A percentile compares a stretch with the other conserved stretches of the same genome.
phyloP scores from a whole-genome alignment of 164 flowering plant genomes.

The Stephania yunnanensis region DNA sequence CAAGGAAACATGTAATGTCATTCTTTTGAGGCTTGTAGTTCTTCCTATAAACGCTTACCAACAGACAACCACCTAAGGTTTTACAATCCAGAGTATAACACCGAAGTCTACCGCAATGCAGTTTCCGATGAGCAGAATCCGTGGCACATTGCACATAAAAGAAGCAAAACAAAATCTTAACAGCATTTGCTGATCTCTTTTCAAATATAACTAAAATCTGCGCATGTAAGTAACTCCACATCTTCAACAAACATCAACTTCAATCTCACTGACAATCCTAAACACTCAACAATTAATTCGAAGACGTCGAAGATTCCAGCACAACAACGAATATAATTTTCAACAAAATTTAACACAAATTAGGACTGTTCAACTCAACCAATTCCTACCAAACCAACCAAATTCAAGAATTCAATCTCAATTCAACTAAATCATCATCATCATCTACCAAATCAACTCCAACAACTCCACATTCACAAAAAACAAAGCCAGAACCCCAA shows the following conservation, averaged over 20 bases:
- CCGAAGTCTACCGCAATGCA: neutral
- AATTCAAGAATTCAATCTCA: neutral
- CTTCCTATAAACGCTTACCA: neutral
- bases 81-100: neutral
- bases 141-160: neutral
- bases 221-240: neutral
- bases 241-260: neutral
- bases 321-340: neutral
- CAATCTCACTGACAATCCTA: neutral
- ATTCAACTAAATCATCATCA: neutral
- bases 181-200: neutral
- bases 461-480: neutral
- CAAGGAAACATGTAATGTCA: neutral
- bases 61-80: neutral
- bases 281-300: neutral
- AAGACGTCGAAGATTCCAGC: neutral
- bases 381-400: neutral
- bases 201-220: neutral
- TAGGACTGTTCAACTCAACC: neutral
- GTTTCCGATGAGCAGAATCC: neutral
- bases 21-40: neutral
- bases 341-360: neutral
- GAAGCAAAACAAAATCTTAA: neutral
- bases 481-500: neutral
- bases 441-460: neutral